Percentiles rank a stretch among this genome's conserved stretches.
Conservation (phyloP, 2,329 filamentous ascomycete species). For the Botrytis hyacinthi region DNA sequence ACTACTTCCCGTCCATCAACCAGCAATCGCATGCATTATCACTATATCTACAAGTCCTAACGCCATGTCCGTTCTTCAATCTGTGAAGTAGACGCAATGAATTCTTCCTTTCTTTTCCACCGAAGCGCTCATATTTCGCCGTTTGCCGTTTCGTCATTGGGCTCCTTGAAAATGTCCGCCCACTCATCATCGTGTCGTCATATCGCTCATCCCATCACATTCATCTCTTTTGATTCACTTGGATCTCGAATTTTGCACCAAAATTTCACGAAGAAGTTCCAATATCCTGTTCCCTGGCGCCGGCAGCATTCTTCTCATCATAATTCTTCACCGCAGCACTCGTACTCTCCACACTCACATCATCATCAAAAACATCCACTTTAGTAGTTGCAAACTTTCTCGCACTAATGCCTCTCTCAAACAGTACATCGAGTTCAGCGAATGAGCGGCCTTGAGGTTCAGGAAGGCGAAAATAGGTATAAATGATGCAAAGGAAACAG, state of each 20-base stretch:
- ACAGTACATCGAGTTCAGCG: constrained; percentile 81
- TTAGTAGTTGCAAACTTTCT: constrained; percentile 39
- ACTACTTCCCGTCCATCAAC: background rate
- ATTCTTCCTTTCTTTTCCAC: background rate
- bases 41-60: constrained; percentile 2
- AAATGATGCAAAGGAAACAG: constrained; percentile 54
- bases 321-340: constrained; percentile 29
- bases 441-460: constrained; percentile 80
- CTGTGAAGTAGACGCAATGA: background rate
- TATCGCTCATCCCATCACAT: background rate
- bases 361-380: constrained; percentile 36
- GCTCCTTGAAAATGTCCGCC: background rate
- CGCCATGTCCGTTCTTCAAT: background rate
- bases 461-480: constrained; percentile 78
- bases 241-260: background rate
- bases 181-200: background rate
- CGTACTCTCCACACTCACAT: constrained; percentile 28
- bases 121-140: background rate
- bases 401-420: constrained; percentile 62
- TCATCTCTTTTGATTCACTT: background rate
- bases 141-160: background rate
- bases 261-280: background rate
- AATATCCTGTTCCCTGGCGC: background rate
- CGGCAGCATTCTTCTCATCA: constrained; percentile 65
- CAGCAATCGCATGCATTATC: background rate